Percentiles rank a stretch among this genome's conserved stretches.
Conservation (phyloP, 2,329 filamentous ascomycete species). For the Verticillium nubilum region DNA sequence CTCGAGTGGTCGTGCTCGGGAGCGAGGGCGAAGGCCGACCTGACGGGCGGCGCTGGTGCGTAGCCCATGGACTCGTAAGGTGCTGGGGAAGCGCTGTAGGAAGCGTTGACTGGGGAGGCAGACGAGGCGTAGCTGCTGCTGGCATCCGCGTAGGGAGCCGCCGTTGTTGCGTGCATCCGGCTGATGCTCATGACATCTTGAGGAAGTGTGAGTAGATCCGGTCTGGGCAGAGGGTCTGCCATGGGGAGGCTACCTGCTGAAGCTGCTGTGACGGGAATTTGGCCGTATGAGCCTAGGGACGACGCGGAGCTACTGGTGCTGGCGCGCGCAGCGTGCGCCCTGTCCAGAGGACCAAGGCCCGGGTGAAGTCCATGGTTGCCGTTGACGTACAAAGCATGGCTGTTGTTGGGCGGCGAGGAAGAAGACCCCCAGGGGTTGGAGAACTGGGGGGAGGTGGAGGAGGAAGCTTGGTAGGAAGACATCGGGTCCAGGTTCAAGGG, state of each 20-base stretch:
- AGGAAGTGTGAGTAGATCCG: slow-evolving; percentile 64
- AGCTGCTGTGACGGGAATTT: slow-evolving; percentile 66
- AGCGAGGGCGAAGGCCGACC: slow-evolving; percentile 52
- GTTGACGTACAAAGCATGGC: slow-evolving; percentile 55
- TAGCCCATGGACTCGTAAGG: slow-evolving; percentile 77
- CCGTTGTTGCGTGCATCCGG: slow-evolving; percentile 52
- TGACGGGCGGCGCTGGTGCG: slow-evolving; percentile 53
- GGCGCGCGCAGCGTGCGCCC: slow-evolving; percentile 45
- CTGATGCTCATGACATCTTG: slow-evolving; percentile 71
- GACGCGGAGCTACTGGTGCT: slow-evolving; percentile 51
- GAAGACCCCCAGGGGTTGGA: slow-evolving; percentile 80
- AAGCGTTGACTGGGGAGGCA: slow-evolving; percentile 59
- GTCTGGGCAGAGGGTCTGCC: slow-evolving; percentile 50
- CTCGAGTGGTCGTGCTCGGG: slow-evolving; percentile 51
- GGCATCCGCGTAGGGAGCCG: slow-evolving; percentile 65
- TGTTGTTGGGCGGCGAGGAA: slow-evolving; percentile 37
- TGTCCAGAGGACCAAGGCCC: slow-evolving; percentile 48
- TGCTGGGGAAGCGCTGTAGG: slow-evolving; percentile 62
- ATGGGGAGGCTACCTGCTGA: slow-evolving; percentile 64
- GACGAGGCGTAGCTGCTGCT: slow-evolving; percentile 53
- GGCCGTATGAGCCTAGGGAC: slow-evolving; percentile 66
- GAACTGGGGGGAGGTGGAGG: slow-evolving; percentile 65
- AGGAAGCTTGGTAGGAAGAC: slow-evolving; percentile 54
- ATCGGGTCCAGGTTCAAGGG: slow-evolving; percentile 76
- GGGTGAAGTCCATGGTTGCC: slow-evolving; percentile 53